Conservation (phyloP, 2,329 filamentous ascomycete species). For the Helotiales sp. region DNA sequence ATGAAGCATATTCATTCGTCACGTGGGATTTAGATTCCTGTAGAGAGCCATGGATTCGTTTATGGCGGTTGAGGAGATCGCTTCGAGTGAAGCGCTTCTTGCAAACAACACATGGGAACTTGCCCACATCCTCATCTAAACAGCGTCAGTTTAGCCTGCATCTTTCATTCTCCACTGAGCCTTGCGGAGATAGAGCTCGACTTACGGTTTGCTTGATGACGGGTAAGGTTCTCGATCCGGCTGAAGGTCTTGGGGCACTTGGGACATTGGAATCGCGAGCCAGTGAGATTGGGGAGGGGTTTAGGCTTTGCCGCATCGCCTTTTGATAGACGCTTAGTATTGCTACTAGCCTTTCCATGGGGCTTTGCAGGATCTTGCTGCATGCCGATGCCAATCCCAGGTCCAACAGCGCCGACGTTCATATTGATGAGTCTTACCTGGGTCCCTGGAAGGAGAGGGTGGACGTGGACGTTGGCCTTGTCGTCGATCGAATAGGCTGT, state of each 20-base stretch:
- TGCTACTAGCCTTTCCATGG: not conserved
- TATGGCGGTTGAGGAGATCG: constrained; percentile 41
- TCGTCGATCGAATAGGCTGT: constrained; percentile 16
- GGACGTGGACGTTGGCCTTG: constrained; percentile 2
- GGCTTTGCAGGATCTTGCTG: not conserved
- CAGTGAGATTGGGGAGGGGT: constrained; percentile 12
- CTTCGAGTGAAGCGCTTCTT: constrained; percentile 41
- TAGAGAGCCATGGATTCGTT: constrained; percentile 36
- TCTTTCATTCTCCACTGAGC: not conserved
- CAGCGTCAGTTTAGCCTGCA: not conserved
- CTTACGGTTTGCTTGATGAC: constrained; percentile 43
- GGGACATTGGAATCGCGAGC: constrained; percentile 38
- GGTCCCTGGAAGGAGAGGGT: not conserved
- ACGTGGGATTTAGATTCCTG: constrained; percentile 25
- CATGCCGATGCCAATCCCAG: not conserved
- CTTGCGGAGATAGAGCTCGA: not conserved
- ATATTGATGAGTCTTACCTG: constrained; percentile 8
- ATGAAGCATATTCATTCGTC: constrained; percentile 21
- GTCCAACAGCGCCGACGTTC: not conserved
- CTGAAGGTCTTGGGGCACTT: constrained; percentile 41
- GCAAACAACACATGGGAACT: constrained; percentile 38
- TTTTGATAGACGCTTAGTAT: constrained; percentile 24
- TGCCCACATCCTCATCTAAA: constrained; percentile 40
- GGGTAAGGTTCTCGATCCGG: constrained; percentile 40
- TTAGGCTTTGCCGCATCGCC: constrained; percentile 24